Evolutionary conservation across 1,284 basidiomycete species (phyloP).

Genomic region (Hypsizygus ulmarius): DNA sequence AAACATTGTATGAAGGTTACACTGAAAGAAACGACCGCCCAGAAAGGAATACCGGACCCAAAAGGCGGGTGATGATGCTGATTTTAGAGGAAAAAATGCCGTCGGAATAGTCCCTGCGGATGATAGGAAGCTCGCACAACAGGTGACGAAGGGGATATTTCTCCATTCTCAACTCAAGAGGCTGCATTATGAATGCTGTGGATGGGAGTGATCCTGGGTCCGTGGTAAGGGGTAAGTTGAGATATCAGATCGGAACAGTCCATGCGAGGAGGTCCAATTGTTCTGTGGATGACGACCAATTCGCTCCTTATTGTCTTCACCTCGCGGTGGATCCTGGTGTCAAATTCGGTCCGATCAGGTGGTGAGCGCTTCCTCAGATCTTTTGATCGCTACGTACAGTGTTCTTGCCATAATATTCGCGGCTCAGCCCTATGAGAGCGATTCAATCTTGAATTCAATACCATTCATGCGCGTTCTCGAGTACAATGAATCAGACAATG

Average conservation of each 20-base stretch:
- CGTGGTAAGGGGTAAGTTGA: constrained; percentile 17
- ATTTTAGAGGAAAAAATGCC: constrained; percentile 15
- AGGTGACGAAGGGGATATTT: constrained; percentile 16
- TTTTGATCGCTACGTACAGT: not conserved
- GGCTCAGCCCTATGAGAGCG: no score
- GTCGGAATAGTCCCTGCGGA: constrained; percentile 8
- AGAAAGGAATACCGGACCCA: constrained; percentile 37
- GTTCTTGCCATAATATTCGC: no score
- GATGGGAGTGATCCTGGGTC: constrained; percentile 21
- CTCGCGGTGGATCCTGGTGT: constrained; percentile 16
- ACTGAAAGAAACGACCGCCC: constrained; percentile 21
- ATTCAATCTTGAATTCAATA: no score
- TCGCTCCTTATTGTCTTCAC: constrained; percentile 40
- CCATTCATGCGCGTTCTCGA: no score
- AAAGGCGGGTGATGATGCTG: constrained; percentile 23
- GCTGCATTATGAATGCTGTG: constrained; percentile 14
- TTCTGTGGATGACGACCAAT: constrained; percentile 28
- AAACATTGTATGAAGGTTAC: constrained; percentile 25
- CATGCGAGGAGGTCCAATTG: constrained; percentile 30
- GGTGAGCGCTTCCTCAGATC: constrained; percentile 12
- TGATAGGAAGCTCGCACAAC: constrained; percentile 19
- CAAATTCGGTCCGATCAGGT: constrained; percentile 12
- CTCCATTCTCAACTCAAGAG: constrained; percentile 6
- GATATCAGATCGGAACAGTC: constrained; percentile 17
- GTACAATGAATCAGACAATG: no score